Base-by-base conservation (phyloP, 495 filamentous ascomycete genomes). In the Penicillium samsonianum region DNA sequence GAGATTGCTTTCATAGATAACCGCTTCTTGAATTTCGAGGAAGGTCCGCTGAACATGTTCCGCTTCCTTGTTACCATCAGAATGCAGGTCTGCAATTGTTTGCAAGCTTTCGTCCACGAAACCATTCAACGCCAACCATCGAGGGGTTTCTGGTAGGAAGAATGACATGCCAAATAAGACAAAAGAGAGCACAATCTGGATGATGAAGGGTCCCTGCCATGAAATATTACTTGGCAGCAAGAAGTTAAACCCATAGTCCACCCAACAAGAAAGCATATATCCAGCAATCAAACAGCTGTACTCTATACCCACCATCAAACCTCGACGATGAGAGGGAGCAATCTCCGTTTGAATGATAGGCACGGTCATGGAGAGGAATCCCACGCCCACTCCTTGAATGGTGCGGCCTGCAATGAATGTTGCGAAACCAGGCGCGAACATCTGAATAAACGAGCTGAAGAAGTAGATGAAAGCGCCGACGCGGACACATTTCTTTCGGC, bases 401-500 rank as follows among this genome's bases (percentile, higher is more conserved):
- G 62, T 65, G 26, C 69, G 69, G 7, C 67, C 67, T 17, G 58
- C 63, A 10, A 72, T 43, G 35, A 72, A 68, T 0, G 60, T 64
- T 5, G 53, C 65, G 16, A 72, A 68, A 2, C 60, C 67, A 1
- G 67, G 67, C 0, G 67, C 67, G 40, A 68, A 70, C 40, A 68
- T 67, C 42, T 72, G 67, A 2, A 70, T 68, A 40, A 72, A 70
- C 5, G 62, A 57, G 31, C 58, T 67, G 58, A 70, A 70, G 59
- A 70, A 70, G 55, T 67, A 70, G 50, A 72, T 70, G 59, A 72
- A 67, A 4, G 58, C 67, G 16, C 67, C 69, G 33, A 72, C 30
- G 26, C 61, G 65, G 51, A 72, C 65, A 38, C 65, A 70, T 31
- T 63, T 68, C 59, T 70, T 70, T 37, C 67, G 67, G 11, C 69